Evolutionary conservation across 2,329 filamentous ascomycete species (phyloP).

Genomic region (Apiospora sp.): DNA sequence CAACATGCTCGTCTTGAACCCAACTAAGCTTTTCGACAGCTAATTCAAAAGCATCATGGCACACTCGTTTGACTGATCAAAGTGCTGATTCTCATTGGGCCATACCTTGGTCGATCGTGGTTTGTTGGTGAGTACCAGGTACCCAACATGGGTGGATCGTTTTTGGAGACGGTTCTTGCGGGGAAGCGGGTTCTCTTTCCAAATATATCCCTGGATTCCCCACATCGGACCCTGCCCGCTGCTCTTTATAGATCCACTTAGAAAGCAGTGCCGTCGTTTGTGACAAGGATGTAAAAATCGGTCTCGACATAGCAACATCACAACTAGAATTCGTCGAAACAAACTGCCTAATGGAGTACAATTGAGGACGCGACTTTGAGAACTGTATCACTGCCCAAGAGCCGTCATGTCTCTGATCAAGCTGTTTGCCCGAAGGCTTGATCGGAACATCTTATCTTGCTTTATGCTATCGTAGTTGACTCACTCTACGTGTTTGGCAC

Average conservation of each 20-base stretch:
- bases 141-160: too few relatives aligned
- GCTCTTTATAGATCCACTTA: neutral
- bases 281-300: neutral
- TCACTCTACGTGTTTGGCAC: neutral
- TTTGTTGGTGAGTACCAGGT: fast-evolving
- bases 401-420: too few relatives aligned
- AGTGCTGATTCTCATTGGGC: neutral
- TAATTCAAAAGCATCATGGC: neutral
- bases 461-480: neutral
- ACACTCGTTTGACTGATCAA: neutral
- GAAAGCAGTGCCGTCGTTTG: neutral
- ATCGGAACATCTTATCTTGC: neutral
- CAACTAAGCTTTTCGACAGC: neutral
- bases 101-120: neutral
- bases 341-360: neutral
- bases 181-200: neutral
- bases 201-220: neutral
- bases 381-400: too few relatives aligned
- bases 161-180: neutral
- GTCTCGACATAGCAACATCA: neutral
- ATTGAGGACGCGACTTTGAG: too few relatives aligned
- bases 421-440: neutral
- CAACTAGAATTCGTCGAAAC: neutral
- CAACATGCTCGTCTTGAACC: neutral
- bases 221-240: neutral